phyloP scores from a whole-genome alignment of 2,329 filamentous ascomycete genomes.

The Xylaria sp. region DNA sequence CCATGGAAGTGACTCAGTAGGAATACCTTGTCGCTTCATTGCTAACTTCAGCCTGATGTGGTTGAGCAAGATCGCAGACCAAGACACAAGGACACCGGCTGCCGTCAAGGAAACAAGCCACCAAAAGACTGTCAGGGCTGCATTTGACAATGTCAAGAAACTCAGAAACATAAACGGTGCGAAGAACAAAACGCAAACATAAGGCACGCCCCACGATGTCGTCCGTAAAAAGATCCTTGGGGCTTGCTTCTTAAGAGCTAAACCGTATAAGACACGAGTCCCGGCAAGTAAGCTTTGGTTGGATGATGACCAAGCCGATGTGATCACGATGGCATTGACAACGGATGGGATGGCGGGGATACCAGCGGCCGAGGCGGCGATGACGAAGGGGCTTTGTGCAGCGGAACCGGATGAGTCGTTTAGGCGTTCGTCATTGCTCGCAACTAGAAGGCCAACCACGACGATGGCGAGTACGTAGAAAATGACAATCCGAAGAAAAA shows the following conservation, averaged over 20 bases:
- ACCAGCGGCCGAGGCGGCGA: constrained; percentile 71
- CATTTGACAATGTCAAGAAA: constrained; percentile 62
- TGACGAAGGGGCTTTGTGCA: constrained; percentile 68
- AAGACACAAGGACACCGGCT: constrained; percentile 67
- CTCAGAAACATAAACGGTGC: constrained; percentile 60
- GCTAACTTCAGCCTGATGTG: constrained; percentile 63
- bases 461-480: constrained; percentile 64
- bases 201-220: constrained; percentile 59
- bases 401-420: constrained; percentile 52
- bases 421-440: constrained; percentile 56
- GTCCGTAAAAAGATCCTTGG: constrained; percentile 61
- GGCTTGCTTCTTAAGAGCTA: constrained; percentile 64
- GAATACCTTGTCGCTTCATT: constrained; percentile 60
- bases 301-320: constrained; percentile 71
- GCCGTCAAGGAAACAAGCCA: constrained; percentile 68
- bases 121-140: constrained; percentile 67
- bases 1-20: constrained; percentile 60
- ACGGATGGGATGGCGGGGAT: constrained; percentile 71
- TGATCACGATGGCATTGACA: constrained; percentile 78
- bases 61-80: constrained; percentile 65
- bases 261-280: constrained; percentile 63
- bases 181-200: constrained; percentile 61
- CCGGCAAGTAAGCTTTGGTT: constrained; percentile 69
- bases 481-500: constrained; percentile 60
- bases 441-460: constrained; percentile 65